Evolutionary conservation across 352 stramenopile species (phyloP).

Genomic region (Blastocystis sp.): DNA sequence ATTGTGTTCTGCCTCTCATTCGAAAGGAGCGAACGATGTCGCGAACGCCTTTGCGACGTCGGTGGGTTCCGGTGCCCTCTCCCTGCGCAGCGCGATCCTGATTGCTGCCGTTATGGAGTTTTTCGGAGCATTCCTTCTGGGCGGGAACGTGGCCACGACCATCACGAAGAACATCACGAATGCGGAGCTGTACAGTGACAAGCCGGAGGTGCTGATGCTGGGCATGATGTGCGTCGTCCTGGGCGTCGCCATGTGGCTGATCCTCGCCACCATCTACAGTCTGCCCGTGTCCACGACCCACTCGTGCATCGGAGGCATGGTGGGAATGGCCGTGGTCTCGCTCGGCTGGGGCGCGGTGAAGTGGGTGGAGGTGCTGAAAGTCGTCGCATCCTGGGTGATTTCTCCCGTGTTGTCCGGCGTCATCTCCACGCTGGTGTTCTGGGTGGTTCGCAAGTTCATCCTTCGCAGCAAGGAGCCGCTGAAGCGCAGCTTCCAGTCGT

Average conservation of each 20-base stretch:
- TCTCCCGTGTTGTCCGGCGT: constrained; percentile 72
- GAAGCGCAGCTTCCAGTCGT: constrained; percentile 69
- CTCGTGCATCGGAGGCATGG: constrained; percentile 76
- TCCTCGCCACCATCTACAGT: constrained; percentile 74
- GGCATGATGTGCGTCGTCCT: constrained; percentile 75
- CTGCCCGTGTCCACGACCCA: constrained; percentile 80
- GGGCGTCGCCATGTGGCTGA: constrained; percentile 74
- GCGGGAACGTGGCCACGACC: constrained; percentile 74
- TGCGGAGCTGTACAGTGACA: constrained; percentile 73
- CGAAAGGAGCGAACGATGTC: constrained; percentile 76
- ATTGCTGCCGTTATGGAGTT: constrained; percentile 75
- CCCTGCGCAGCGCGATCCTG: constrained; percentile 73
- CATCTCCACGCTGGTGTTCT: constrained; percentile 73
- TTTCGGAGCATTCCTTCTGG: constrained; percentile 74
- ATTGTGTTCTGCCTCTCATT: constrained; percentile 1
- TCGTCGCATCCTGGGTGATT: constrained; percentile 74
- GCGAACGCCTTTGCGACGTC: constrained; percentile 75
- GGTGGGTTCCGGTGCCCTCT: constrained; percentile 75
- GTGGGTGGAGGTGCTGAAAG: constrained; percentile 44
- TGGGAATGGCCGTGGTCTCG: constrained; percentile 76
- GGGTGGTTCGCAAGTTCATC: constrained; percentile 72
- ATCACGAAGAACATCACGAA: constrained; percentile 74
- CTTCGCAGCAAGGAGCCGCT: constrained; percentile 71
- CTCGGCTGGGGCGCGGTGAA: constrained; percentile 71
- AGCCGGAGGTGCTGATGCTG: constrained; percentile 74